Evolutionary conservation across 2,329 filamentous ascomycete species (phyloP), one percentile per base, ranked within the genome.

Genomic region (Penicillium sp.): DNA sequence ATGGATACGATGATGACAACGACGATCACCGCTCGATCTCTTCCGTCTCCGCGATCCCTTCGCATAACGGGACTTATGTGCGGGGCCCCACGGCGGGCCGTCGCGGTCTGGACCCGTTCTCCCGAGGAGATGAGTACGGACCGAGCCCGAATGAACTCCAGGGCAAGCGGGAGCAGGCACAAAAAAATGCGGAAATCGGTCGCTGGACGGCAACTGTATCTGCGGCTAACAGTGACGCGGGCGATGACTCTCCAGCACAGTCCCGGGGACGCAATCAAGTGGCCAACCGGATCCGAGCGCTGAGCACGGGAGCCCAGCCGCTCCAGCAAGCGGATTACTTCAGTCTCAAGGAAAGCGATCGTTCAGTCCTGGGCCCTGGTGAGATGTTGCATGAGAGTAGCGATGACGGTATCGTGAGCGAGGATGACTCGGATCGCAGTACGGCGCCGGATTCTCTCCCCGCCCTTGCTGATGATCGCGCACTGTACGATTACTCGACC

Each of bases 141-240:
- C 76, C 76, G 14, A 84, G 78, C 50, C 73, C 83, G 7, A 81
- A 83, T 50, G 82, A 86, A 27, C 72, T 83, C 50, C 77, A 79
- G 50, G 73, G 79, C 44, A 73, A 79, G 58, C 77, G 79, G 51
- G 73, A 79, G 36, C 71, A 78, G 35, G 76, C 79, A 3, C 80
- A 84, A 52, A 84, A 80, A 65, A 83, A 84, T 58, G 74, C 77
- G 9, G 81, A 84, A 54, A 83, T 86, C 36, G 75, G 78, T 53
- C 74, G 78, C 22, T 86, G 84, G 84, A 77, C 84, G 3, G 78
- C 73, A 14, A 77, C 78, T 13, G 78, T 78, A n/a, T 83, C 79
- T 62, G 78, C 79, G 43, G 78, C 77, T 16, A 79, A 75, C 44
- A 79, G 78, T 54, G 75, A 74, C 54, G 64, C 69, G n/a, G 73